Base-by-base conservation (phyloP, 176 grass and related monocot genomes). In the Musa schizocarpa region DNA sequence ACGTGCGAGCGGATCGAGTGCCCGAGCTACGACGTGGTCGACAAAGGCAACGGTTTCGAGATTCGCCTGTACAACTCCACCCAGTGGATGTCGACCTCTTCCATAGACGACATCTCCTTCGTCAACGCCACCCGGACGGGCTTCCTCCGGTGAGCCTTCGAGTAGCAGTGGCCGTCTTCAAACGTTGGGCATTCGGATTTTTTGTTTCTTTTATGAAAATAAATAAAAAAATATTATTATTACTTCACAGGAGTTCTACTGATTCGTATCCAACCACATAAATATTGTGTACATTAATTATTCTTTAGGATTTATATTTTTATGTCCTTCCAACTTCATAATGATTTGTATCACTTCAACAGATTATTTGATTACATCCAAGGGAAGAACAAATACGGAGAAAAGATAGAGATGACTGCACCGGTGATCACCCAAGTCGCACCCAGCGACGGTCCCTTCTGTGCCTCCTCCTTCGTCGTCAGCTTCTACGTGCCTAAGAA, bases 1-100 rank as follows among this genome's bases (percentile, higher is more conserved):
- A 25, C 94, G 53, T 98, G 94, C 80, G 88, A 87, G 77, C 94
- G 90, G 77, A 93, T 98, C 83, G 94, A 98, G 84, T 98, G 94
- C 86, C 94, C 94, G 19, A 74, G 76, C 72, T 98, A 93, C 82
- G 88, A 87, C 16, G 88, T 93, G 77, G 81, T 97, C 71, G 94
- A 97, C 82, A 62, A 75, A 73, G 90, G 90, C 59, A 93, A 93
- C 72, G 94, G 88, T 53, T 98, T 89, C 75, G 94, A 93, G 86
- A 93, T 98, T 84, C 94, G 94, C 19, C 82, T 84, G 25, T 93
- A 98, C 86, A 82, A 58, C 57, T 85, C 87, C 65, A 74, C 90
- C 6, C 54, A 80, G 83, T 98, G 94, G 94, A 73, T 78, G 12
- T 91, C 94, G 82, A 91, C 94, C 1, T 53, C 81, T 8, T 56